Evolutionary conservation across 768 basidiomycete genomes (phyloP).

Genomic region (Rickenella mellea): DNA sequence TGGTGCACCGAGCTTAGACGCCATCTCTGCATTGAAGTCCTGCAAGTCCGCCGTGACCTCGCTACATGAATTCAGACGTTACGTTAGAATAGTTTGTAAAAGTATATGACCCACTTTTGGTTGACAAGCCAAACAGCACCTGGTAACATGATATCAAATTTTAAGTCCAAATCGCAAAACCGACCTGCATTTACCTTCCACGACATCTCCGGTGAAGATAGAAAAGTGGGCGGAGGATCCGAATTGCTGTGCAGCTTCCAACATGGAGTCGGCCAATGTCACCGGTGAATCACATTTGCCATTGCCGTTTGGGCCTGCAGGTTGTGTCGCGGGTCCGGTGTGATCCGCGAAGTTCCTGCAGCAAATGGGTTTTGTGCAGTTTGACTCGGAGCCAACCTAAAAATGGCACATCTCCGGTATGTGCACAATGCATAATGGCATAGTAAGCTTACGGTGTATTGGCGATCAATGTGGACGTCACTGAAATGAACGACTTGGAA

Average conservation of each 20-base stretch:
- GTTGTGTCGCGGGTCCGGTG: slow-evolving; percentile 22
- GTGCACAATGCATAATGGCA: neutral
- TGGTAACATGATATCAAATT: slow-evolving; percentile 10
- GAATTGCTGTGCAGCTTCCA: slow-evolving; percentile 27
- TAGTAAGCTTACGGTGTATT: slow-evolving; percentile 35
- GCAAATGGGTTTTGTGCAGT: slow-evolving; percentile 56
- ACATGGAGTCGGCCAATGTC: slow-evolving; percentile 38
- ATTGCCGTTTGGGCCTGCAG: slow-evolving; percentile 42
- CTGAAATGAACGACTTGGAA: slow-evolving; percentile 54
- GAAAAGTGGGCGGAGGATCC: slow-evolving; percentile 29
- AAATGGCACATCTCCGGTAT: neutral
- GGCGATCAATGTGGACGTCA: slow-evolving; percentile 53
- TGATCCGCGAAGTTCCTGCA: slow-evolving; percentile 41
- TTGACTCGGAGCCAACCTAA: slow-evolving; percentile 42
- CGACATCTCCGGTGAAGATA: slow-evolving; percentile 58
- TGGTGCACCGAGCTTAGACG: slow-evolving; percentile 25
- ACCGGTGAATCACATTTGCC: slow-evolving; percentile 45
- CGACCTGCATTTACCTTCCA: slow-evolving; percentile 33
- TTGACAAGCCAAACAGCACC: slow-evolving; percentile 43
- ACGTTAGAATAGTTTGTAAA: neutral
- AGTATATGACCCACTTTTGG: slow-evolving; percentile 26
- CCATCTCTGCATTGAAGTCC: slow-evolving; percentile 38
- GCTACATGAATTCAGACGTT: slow-evolving; percentile 13
- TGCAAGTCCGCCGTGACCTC: slow-evolving; percentile 35
- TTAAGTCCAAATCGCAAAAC: neutral